phyloP scores from a whole-genome alignment of 2,329 filamentous ascomycete genomes.

The Fusarium virguliforme region DNA sequence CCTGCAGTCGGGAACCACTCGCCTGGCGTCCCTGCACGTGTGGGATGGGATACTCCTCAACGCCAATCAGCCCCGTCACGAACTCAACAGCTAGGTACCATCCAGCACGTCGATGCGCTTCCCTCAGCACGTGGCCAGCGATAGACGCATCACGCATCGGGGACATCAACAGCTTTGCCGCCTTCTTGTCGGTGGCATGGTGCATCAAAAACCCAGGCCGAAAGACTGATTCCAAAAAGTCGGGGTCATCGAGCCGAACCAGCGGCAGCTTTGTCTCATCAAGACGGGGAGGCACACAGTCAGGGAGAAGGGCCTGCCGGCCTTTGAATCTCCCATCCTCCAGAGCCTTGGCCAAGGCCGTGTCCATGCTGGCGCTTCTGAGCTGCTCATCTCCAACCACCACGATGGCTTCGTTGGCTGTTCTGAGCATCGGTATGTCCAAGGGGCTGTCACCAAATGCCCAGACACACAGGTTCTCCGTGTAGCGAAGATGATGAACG shows the following conservation, averaged over 20 bases:
- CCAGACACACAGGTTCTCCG: slow-evolving; percentile 63
- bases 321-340: slow-evolving; percentile 58
- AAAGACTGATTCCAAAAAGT: slow-evolving; percentile 43
- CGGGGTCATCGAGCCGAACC: slow-evolving; percentile 53
- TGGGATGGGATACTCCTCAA: slow-evolving; percentile 64
- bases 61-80: slow-evolving; percentile 63
- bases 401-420: slow-evolving; percentile 69
- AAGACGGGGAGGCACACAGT: slow-evolving; percentile 59
- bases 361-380: slow-evolving; percentile 70
- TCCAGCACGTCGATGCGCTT: slow-evolving; percentile 66
- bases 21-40: slow-evolving; percentile 68
- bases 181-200: slow-evolving; percentile 62
- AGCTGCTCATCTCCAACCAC: slow-evolving; percentile 65
- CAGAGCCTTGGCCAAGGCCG: slow-evolving; percentile 61
- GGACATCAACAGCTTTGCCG: slow-evolving; percentile 68
- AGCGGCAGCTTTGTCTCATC: slow-evolving; percentile 61
- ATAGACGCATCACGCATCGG: slow-evolving; percentile 67
- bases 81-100: slow-evolving; percentile 68
- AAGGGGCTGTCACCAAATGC: slow-evolving; percentile 75
- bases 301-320: slow-evolving; percentile 65
- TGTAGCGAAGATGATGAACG: slow-evolving; percentile 59
- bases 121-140: slow-evolving; percentile 62
- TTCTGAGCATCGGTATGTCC: slow-evolving; percentile 71
- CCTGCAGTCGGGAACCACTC: slow-evolving; percentile 62
- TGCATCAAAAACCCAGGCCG: slow-evolving; percentile 44